Percentiles rank a stretch among this genome's conserved stretches.
These are phyloP conservation scores for Acanthochlamys bracteata DNA, from an alignment of 106 monocot genomes.

Conservation along the genomic window DNA sequence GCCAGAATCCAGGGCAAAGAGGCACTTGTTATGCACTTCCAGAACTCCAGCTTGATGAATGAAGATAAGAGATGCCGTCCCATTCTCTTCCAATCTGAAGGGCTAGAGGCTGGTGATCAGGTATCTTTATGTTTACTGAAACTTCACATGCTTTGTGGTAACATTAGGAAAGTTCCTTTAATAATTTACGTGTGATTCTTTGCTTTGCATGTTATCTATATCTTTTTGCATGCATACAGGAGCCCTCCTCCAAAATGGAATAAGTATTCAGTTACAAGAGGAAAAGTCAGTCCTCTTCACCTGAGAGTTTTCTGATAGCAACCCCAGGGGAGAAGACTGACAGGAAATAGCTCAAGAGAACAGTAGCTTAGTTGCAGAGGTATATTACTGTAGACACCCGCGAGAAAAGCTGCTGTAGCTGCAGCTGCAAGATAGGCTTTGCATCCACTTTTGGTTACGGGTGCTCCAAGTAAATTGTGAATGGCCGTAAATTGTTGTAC, in stretches of 20 bases:
- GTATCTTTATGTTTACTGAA: conserved; percentile 7
- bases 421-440: not conserved
- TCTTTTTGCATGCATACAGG: conserved; percentile 10
- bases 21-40: conserved; percentile 52
- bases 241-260: conserved; percentile 4
- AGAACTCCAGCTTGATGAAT: conserved; percentile 71
- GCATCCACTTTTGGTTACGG: not conserved
- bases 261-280: not conserved
- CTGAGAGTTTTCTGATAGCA: conserved; percentile 1
- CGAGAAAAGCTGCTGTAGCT: not conserved
- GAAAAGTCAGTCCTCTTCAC: conserved; percentile 5
- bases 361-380: not conserved
- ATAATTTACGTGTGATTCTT: no score
- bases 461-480: not conserved
- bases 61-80: conserved; percentile 58
- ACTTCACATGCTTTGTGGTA: not conserved
- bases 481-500: not conserved
- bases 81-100: conserved; percentile 39
- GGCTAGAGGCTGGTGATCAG: conserved; percentile 28
- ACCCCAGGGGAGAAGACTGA: conserved; percentile 1
- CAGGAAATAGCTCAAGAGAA: not conserved
- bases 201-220: no score
- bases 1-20: conserved; percentile 51
- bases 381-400: not conserved
- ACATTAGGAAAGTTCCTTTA: no score